Percentiles rank a stretch among this genome's conserved stretches.
Evolutionary conservation across 106 monocot species (phyloP).

Genomic region (Xerophyta viscosa): DNA sequence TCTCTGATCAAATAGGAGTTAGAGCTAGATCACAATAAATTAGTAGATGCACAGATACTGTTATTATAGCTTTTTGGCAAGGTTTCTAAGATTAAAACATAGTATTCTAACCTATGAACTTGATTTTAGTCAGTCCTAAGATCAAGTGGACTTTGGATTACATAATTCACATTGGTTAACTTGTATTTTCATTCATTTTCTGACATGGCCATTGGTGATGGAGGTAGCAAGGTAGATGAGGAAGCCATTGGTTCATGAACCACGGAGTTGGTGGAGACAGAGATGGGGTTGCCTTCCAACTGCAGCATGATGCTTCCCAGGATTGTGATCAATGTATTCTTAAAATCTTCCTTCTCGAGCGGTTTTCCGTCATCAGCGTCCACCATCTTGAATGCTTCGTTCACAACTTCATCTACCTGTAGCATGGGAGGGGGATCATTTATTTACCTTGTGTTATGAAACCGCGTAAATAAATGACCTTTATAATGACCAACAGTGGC

Average conservation of each 20-base stretch:
- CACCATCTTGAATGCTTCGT: conserved; percentile 44
- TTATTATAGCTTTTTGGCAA: no score
- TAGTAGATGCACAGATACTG: no score
- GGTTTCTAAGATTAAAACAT: no score
- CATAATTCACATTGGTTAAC: no score
- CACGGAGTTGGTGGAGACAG: conserved; percentile 56
- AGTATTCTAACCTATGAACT: no score
- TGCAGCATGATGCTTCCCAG: conserved; percentile 61
- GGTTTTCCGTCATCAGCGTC: conserved; percentile 37
- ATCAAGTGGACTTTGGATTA: no score
- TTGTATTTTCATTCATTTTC: background rate
- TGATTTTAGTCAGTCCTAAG: no score
- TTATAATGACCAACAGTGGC: no score
- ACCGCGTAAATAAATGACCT: no score
- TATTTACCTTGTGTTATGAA: no score
- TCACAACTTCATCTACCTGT: conserved; percentile 61
- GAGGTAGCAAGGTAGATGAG: conserved; percentile 28
- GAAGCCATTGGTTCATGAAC: conserved; percentile 54
- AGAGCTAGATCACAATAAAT: no score
- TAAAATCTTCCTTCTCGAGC: conserved; percentile 51
- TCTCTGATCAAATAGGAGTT: no score
- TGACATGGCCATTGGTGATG: background rate
- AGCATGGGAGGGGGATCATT: background rate
- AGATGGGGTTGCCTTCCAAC: conserved; percentile 49
- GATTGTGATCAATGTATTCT: conserved; percentile 46